These are phyloP conservation scores for Parafenestella ontariensis DNA, from an alignment of 2,329 filamentous ascomycete genomes.

Conservation along the genomic window DNA sequence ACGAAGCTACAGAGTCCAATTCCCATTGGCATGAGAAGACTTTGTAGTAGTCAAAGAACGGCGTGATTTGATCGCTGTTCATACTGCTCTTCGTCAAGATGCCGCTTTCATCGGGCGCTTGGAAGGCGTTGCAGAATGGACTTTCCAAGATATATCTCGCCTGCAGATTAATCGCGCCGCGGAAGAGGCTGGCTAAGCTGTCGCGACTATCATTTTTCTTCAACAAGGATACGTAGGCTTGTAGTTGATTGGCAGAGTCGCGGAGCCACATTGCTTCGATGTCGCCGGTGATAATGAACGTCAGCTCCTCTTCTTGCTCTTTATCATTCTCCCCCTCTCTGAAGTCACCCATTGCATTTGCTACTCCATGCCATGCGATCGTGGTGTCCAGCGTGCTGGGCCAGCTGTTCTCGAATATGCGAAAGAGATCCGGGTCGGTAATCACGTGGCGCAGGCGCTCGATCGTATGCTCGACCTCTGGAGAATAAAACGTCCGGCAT, in stretches of 20 bases:
- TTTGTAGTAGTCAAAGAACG: conserved; percentile 52
- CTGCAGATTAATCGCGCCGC: conserved; percentile 75
- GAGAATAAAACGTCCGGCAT: conserved; percentile 56
- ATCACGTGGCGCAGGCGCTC: conserved; percentile 46
- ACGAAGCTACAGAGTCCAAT: conserved; percentile 59
- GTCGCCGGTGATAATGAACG: conserved; percentile 65
- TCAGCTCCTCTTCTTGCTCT: conserved; percentile 57
- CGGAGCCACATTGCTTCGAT: conserved; percentile 64
- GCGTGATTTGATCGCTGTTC: conserved; percentile 53
- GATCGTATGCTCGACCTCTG: conserved; percentile 51
- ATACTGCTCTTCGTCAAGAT: conserved; percentile 47
- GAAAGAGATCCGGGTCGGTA: conserved; percentile 66
- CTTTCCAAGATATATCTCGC: conserved; percentile 69
- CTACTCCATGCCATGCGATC: conserved; percentile 69
- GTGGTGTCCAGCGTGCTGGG: conserved; percentile 81
- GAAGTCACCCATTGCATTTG: conserved; percentile 51
- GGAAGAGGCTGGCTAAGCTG: conserved; percentile 69
- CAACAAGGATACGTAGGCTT: conserved; percentile 69
- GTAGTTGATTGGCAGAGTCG: conserved; percentile 71
- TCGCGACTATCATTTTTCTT: conserved; percentile 53
- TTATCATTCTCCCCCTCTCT: conserved; percentile 4
- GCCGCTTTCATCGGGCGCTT: conserved; percentile 57
- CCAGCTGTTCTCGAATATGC: conserved; percentile 74
- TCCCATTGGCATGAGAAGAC: conserved; percentile 63
- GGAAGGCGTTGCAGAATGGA: conserved; percentile 61